Evolutionary conservation across 2,329 filamentous ascomycete genomes (phyloP), one percentile per base, ranked within the genome.

Genomic region (Magnaporthiopsis rhizophila): DNA sequence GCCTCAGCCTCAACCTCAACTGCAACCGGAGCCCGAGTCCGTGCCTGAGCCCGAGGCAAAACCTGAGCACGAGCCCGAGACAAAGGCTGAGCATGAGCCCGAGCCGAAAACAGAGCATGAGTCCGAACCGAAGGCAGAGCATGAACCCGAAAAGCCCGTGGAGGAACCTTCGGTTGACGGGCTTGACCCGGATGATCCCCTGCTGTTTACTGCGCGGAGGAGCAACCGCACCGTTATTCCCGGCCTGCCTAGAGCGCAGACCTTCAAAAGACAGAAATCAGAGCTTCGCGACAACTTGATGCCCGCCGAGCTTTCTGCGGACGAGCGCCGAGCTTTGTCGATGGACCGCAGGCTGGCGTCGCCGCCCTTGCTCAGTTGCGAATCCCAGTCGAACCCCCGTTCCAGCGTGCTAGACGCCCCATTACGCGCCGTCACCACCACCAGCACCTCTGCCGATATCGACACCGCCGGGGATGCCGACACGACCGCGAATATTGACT

Each of bases 181-280:
- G 50, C 65, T 66, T 30, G 69, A 71, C 61, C 67, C 66, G 26
- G 71, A 69, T 62, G 76, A 76, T 58, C 66, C 68, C 63, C 74
- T 71, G 65, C 71, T 73, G 28, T 76, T 75, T 58, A 65, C 79
- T 60, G 74, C 77, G 28, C 77, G 78, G 64, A 79, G 80, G 66
- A 73, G 77, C 66, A 79, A 79, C 36, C 76, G 85, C 69, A 86
- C 83, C 71, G 90, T 92, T n/a, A 86, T 93, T 21, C 89, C 92
- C 24, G 89, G 89, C 21, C 78, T 97, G 53, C 91, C 92, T 56
- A 85, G 91, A 61, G 81, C 87, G 5, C 86, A 89, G 70, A 96
- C 91, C 0, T 92, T 96, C 76, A 89, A 88, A 75, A 86, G 92
- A 70, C 91, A 94, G 74, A 85, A 90, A 73, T 94, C 91, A 34